phyloP scores from a whole-genome alignment of 164 flowering plant species.

The Vitis labrusca region DNA sequence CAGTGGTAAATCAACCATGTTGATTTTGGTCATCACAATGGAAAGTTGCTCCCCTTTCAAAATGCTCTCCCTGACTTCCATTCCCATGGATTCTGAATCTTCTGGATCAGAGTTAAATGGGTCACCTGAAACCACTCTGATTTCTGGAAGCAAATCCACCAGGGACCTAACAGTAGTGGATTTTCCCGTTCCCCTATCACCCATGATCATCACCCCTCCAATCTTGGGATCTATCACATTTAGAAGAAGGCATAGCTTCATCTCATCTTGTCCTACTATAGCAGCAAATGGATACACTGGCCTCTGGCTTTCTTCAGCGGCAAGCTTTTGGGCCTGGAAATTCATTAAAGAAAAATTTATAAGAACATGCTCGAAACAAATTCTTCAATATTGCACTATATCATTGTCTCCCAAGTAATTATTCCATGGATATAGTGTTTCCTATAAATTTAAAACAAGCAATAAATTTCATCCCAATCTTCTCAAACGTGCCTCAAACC shows the following conservation, averaged over 20 bases:
- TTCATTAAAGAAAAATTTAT: not conserved
- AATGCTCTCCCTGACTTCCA: constrained; percentile 74
- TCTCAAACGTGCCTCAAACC: not conserved
- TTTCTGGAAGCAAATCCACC: constrained; percentile 91
- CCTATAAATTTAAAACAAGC: too few relatives aligned
- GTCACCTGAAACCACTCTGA: constrained; percentile 75
- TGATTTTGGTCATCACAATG: constrained; percentile 63
- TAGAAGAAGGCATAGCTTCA: constrained; percentile 88
- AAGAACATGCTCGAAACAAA: too few relatives aligned
- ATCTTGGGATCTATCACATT: constrained; percentile 98
- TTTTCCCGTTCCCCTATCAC: constrained; percentile 95
- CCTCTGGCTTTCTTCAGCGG: constrained; percentile 68
- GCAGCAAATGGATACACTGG: constrained; percentile 97
- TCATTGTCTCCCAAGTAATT: not conserved
- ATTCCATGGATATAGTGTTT: too few relatives aligned
- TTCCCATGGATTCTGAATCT: constrained; percentile 85
- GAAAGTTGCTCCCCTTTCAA: constrained; percentile 58
- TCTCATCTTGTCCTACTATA: constrained; percentile 97
- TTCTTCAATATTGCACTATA: not conserved
- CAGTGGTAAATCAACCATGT: constrained; percentile 95
- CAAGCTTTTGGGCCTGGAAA: constrained; percentile 58
- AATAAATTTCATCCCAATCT: too few relatives aligned
- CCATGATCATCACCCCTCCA: constrained; percentile 99
- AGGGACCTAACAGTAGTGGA: constrained; percentile 92
- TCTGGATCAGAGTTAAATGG: constrained; percentile 94